phyloP scores from a whole-genome alignment of 2,329 filamentous ascomycete species.

The Colletotrichum graminicola region DNA sequence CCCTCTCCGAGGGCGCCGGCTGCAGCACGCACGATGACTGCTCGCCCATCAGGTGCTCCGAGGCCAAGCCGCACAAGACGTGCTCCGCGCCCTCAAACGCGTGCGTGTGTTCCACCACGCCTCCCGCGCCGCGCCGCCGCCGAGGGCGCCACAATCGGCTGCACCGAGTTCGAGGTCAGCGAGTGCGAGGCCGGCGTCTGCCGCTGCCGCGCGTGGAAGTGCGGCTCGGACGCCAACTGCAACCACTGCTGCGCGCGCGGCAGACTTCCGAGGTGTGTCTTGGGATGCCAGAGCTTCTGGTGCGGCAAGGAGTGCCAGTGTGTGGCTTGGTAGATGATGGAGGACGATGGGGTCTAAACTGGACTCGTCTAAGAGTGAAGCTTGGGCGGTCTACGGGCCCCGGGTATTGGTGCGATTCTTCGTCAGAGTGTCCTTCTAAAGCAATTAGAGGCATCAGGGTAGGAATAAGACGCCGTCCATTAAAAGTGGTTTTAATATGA shows the following conservation, averaged over 20 bases:
- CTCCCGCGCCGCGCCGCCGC: no score
- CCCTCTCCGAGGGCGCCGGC: constrained; percentile 1
- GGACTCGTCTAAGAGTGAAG: background rate
- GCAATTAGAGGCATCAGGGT: background rate
- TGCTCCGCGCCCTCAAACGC: no score
- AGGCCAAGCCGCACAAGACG: constrained; percentile 19
- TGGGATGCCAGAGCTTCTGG: background rate
- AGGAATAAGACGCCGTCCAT: background rate
- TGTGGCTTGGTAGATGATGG: constrained; percentile 6
- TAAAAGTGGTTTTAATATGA: no score
- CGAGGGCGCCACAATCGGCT: constrained; percentile 15
- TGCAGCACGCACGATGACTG: constrained; percentile 18
- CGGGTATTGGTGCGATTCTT: background rate
- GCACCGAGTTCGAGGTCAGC: background rate
- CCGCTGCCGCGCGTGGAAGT: constrained; percentile 3
- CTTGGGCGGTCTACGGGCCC: background rate
- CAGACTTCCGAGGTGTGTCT: background rate
- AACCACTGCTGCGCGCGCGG: constrained; percentile 19
- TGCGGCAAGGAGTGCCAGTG: constrained; percentile 12
- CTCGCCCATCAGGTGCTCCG: constrained; percentile 10
- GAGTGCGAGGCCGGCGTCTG: constrained; percentile 5
- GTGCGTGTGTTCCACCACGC: no score
- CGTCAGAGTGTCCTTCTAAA: no score
- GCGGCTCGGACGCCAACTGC: background rate
- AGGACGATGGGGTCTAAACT: no score